phyloP scores from a whole-genome alignment of 345 rosid species.

The Murraya paniculata region DNA sequence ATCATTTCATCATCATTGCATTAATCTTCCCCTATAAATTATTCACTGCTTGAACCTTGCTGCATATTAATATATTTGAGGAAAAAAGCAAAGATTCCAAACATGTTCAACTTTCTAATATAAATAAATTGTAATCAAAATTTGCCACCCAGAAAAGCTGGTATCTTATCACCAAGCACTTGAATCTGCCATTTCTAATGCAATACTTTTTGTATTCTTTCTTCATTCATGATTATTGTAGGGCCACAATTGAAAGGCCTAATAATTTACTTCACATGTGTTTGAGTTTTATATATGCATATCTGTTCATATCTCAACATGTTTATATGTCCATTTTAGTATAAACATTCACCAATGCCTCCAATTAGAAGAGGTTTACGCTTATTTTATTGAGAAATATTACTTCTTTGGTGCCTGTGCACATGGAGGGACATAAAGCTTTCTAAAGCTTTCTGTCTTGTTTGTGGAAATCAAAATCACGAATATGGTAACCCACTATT shows the following conservation, averaged over 20 bases:
- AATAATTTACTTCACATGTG: constrained; percentile 34
- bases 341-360: not conserved
- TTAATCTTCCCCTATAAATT: not conserved
- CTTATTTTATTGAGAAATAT: not conserved
- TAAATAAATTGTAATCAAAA: not conserved
- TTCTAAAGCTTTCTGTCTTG: not conserved
- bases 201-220: constrained; percentile 17
- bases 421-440: constrained; percentile 6
- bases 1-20: constrained; percentile 11
- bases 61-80: not conserved
- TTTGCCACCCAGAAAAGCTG: constrained; percentile 3
- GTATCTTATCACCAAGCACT: constrained; percentile 1
- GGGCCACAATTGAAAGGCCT: constrained; percentile 24
- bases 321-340: constrained; percentile 6
- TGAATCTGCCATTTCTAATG: constrained; percentile 12
- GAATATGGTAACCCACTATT: not conserved
- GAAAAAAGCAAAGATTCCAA: constrained; percentile 21
- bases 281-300: not conserved
- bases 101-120: not conserved
- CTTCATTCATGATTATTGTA: constrained; percentile 22
- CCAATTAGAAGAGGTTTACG: not conserved
- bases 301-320: not conserved
- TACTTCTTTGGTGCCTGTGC: not conserved
- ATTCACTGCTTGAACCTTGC: not conserved
- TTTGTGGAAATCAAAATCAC: not conserved